phyloP scores from a whole-genome alignment of 2,329 filamentous ascomycete species.

The Cryphonectria parasitica region DNA sequence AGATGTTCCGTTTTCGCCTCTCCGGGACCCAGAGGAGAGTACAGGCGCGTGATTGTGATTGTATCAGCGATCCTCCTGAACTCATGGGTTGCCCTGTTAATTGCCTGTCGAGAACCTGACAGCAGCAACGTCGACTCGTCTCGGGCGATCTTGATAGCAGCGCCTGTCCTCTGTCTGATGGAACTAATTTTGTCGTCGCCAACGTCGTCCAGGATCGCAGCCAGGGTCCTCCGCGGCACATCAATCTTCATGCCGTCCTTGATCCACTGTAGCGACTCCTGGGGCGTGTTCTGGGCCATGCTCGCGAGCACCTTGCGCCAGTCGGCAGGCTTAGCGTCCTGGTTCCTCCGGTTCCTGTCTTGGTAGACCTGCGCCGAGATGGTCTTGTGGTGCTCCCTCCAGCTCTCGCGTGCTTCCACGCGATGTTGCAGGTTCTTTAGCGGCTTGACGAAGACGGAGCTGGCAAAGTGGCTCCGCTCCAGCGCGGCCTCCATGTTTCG shows the following conservation, averaged over 20 bases:
- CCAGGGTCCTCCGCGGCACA: slow-evolving; percentile 31
- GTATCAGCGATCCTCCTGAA: slow-evolving; percentile 30
- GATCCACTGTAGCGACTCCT: slow-evolving; percentile 17
- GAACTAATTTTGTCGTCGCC: slow-evolving; percentile 35
- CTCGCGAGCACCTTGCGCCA: slow-evolving; percentile 47
- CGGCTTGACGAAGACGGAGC: slow-evolving; percentile 38
- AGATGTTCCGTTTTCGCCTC: slow-evolving; percentile 13
- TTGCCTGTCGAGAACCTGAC: slow-evolving; percentile 31
- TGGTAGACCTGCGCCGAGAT: slow-evolving; percentile 44
- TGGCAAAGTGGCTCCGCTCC: slow-evolving; percentile 23
- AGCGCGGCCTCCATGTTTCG: slow-evolving; percentile 10
- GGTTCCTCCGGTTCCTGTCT: slow-evolving; percentile 38
- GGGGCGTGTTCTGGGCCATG: slow-evolving; percentile 43
- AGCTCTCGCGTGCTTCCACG: slow-evolving; percentile 33
- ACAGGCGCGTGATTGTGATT: slow-evolving; percentile 30
- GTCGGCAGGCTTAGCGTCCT: slow-evolving; percentile 31
- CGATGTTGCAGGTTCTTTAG: slow-evolving; percentile 30
- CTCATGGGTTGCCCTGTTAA: slow-evolving; percentile 33
- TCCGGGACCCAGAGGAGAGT: slow-evolving; percentile 6
- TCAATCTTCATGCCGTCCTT: slow-evolving; percentile 35
- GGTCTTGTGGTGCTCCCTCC: slow-evolving; percentile 32
- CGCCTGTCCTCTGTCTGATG: slow-evolving; percentile 35
- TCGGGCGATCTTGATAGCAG: slow-evolving; percentile 33
- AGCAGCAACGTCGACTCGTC: slow-evolving; percentile 34
- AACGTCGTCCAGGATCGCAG: slow-evolving; percentile 23